These are phyloP conservation scores for Neolentinus lepideus DNA, from an alignment of 1,284 basidiomycete genomes.

Conservation along the genomic window DNA sequence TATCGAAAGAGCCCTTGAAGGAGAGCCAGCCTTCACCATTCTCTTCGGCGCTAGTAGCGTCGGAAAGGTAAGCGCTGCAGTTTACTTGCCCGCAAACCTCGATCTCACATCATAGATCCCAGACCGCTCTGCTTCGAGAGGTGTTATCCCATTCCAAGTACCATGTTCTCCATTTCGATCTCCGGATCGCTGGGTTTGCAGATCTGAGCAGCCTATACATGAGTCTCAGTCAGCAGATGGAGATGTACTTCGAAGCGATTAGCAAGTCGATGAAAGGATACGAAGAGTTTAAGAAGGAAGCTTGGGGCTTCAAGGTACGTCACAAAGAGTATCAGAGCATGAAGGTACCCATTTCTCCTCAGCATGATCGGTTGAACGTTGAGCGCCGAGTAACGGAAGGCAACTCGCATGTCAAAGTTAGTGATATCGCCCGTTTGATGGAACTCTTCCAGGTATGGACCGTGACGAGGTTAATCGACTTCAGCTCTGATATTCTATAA, in stretches of 20 bases:
- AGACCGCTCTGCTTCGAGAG: constrained; percentile 74
- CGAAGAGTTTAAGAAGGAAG: constrained; percentile 65
- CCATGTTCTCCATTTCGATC: constrained; percentile 77
- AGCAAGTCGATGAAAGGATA: constrained; percentile 57
- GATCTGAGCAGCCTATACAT: constrained; percentile 70
- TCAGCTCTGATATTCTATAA: background rate
- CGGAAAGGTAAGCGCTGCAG: constrained; percentile 50
- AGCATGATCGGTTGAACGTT: constrained; percentile 71
- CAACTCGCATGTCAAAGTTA: constrained; percentile 49
- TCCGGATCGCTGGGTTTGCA: constrained; percentile 78
- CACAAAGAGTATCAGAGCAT: background rate
- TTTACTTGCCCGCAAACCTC: background rate
- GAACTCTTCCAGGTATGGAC: constrained; percentile 65
- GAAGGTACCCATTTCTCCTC: constrained; percentile 2
- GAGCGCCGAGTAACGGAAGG: constrained; percentile 49
- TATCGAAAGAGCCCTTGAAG: constrained; percentile 56
- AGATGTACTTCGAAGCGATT: constrained; percentile 67
- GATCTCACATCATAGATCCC: constrained; percentile 4
- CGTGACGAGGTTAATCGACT: background rate
- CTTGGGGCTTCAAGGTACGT: constrained; percentile 68
- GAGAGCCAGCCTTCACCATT: constrained; percentile 72
- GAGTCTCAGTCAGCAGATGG: constrained; percentile 74
- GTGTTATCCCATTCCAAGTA: constrained; percentile 60
- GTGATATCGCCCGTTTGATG: constrained; percentile 77
- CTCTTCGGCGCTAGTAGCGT: constrained; percentile 76